Conservation (phyloP, 1,284 basidiomycete genomes). For the Ganoderma multipileum region DNA sequence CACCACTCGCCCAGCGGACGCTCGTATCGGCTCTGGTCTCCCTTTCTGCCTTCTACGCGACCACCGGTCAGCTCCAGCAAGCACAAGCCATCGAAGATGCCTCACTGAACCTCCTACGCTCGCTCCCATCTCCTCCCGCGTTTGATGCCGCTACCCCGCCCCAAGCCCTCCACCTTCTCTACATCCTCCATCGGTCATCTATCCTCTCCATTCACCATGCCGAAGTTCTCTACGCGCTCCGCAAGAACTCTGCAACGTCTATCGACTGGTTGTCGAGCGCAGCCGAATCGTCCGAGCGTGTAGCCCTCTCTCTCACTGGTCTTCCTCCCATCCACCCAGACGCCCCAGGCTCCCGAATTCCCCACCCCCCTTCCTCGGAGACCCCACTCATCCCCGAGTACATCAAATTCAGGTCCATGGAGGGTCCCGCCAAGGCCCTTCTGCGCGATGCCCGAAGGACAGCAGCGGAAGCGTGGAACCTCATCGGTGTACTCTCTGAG, state of each 20-base stretch:
- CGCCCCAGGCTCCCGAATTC: conserved; percentile 45
- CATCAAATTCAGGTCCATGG: conserved; percentile 54
- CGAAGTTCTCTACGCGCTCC: conserved; percentile 72
- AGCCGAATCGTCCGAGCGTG: conserved; percentile 70
- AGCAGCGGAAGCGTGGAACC: conserved; percentile 72
- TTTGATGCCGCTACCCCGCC: conserved; percentile 55
- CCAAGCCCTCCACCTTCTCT: conserved; percentile 69
- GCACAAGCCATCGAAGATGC: conserved; percentile 74
- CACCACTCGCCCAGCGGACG: conserved; percentile 74
- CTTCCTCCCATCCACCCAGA: conserved; percentile 46
- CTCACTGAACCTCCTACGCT: conserved; percentile 72
- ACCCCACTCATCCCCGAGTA: conserved; percentile 53
- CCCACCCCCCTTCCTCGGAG: conserved; percentile 52
- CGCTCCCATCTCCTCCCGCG: conserved; percentile 59
- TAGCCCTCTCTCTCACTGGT: conserved; percentile 63
- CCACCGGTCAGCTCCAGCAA: conserved; percentile 65
- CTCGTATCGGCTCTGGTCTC: conserved; percentile 72
- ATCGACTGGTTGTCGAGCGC: conserved; percentile 66
- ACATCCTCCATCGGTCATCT: conserved; percentile 75
- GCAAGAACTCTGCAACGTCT: conserved; percentile 50
- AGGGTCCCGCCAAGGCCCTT: conserved; percentile 61
- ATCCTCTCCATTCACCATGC: conserved; percentile 78
- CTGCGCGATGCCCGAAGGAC: conserved; percentile 75
- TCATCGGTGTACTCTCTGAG: conserved; percentile 59
- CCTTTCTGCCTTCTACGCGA: conserved; percentile 75